phyloP scores from a whole-genome alignment of 129 eudicot species.

The Flaveria brownii region DNA sequence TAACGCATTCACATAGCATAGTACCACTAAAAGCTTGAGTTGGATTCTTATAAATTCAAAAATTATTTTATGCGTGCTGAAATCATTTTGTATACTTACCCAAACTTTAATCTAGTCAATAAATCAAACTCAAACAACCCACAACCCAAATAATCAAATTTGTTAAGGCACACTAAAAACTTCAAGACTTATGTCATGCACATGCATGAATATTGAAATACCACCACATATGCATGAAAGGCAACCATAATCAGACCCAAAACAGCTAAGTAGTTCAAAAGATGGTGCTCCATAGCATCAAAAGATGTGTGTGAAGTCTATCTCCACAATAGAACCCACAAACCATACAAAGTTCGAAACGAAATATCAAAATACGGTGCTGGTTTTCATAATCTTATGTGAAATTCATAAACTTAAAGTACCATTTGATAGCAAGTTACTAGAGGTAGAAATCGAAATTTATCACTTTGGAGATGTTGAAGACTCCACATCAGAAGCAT shows the following conservation, averaged over 20 bases:
- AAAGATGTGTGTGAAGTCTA: conserved; percentile 1
- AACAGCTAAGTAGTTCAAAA: neutral
- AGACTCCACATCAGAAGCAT: neutral
- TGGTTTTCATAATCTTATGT: neutral
- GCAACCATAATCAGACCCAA: neutral
- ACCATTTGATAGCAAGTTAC: neutral
- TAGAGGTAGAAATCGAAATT: too few species aligned
- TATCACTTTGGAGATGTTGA: neutral
- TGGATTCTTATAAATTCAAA: too few species aligned
- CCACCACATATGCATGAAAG: neutral
- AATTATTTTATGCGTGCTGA: neutral
- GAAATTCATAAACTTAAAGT: neutral
- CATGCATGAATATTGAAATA: neutral
- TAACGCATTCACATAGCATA: neutral
- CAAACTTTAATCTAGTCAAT: neutral
- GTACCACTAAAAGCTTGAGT: too few species aligned
- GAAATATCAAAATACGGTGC: neutral
- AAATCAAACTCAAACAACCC: neutral
- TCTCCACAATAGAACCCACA: neutral
- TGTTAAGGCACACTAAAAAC: too few species aligned
- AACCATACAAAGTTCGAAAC: neutral
- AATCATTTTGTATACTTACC: neutral
- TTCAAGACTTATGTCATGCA: neutral
- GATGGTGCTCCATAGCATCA: neutral
- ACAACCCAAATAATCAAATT: too few species aligned